A percentile compares a stretch with the other conserved stretches of the same genome.
phyloP scores from a whole-genome alignment of 1,284 basidiomycete genomes.

The Cutaneotrichosporon sp. region DNA sequence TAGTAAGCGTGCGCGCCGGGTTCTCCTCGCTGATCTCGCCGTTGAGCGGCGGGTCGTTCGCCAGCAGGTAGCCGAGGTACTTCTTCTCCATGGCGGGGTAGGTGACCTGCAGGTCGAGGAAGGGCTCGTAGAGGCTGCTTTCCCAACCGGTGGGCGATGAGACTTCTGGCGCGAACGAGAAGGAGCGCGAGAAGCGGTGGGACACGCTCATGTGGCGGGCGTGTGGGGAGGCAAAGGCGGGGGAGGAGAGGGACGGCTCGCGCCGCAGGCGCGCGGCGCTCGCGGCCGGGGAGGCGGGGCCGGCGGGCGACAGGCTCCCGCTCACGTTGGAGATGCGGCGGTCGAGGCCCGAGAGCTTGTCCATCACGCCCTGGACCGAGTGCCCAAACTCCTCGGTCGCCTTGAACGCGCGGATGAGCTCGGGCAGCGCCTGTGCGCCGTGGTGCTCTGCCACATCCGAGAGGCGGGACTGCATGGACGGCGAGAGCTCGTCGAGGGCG shows the following conservation, averaged over 20 bases:
- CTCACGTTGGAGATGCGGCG: conserved; percentile 1
- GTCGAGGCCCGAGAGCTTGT: conserved; percentile 57
- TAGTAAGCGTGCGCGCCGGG: conserved; percentile 67
- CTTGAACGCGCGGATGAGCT: conserved; percentile 69
- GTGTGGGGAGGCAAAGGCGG: conserved; percentile 14
- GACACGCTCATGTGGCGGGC: conserved; percentile 29
- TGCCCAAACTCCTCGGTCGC: conserved; percentile 78
- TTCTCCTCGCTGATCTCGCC: conserved; percentile 55
- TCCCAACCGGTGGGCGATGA: conserved; percentile 63
- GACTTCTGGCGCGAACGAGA: conserved; percentile 25
- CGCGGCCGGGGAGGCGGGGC: conserved; percentile 15
- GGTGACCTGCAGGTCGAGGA: conserved; percentile 81
- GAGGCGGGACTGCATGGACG: conserved; percentile 75
- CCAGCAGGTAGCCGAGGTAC: conserved; percentile 63
- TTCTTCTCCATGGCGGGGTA: conserved; percentile 74
- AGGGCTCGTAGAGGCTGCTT: conserved; percentile 84
- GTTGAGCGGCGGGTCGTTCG: conserved; percentile 55
- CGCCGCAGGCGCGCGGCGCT: conserved; percentile 13
- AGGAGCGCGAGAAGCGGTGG: conserved; percentile 39
- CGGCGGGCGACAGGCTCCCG: conserved; percentile 9
- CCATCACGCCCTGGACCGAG: conserved; percentile 69
- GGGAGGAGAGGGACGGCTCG: conserved; percentile 3
- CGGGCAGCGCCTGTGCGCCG: conserved; percentile 64
- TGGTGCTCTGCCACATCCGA: conserved; percentile 65
- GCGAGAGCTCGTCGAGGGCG: conserved; percentile 71